These are phyloP conservation scores for Knufia petricola DNA, from an alignment of 2,329 filamentous ascomycete genomes.

Conservation along the genomic window DNA sequence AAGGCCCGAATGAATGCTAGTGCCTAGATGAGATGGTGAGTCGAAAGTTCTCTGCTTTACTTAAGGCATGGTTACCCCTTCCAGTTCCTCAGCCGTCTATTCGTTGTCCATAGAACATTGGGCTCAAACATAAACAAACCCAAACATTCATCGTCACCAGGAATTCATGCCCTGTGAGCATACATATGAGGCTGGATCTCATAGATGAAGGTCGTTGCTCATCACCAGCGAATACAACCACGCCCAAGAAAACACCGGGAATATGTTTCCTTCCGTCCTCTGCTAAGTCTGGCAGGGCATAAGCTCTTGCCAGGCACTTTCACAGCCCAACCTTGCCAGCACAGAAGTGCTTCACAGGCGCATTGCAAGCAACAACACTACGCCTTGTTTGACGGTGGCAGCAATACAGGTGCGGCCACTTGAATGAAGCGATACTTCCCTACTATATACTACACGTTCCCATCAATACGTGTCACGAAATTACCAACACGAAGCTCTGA, in stretches of 20 bases:
- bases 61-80: constrained; percentile 3
- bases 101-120: constrained; percentile 1
- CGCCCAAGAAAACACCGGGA: neutral
- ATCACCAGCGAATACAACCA: neutral
- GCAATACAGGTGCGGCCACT: neutral
- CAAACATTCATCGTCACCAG: neutral
- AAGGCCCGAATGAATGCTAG: constrained; percentile 1
- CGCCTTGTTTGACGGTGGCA: neutral
- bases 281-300: constrained; percentile 5
- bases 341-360: neutral
- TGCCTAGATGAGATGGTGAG: constrained; percentile 7
- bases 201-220: neutral
- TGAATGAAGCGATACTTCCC: neutral
- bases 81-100: neutral
- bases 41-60: constrained; percentile 11
- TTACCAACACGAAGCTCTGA: neutral
- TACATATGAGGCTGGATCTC: constrained; percentile 7
- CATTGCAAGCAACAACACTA: neutral
- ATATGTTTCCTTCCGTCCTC: neutral
- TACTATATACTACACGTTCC: neutral
- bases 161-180: constrained; percentile 5
- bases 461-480: neutral
- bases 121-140: neutral
- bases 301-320: constrained; percentile 1
- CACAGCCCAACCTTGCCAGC: neutral